Base-by-base conservation (phyloP, 2,329 filamentous ascomycete species). In the Daldinia eschscholtzii region DNA sequence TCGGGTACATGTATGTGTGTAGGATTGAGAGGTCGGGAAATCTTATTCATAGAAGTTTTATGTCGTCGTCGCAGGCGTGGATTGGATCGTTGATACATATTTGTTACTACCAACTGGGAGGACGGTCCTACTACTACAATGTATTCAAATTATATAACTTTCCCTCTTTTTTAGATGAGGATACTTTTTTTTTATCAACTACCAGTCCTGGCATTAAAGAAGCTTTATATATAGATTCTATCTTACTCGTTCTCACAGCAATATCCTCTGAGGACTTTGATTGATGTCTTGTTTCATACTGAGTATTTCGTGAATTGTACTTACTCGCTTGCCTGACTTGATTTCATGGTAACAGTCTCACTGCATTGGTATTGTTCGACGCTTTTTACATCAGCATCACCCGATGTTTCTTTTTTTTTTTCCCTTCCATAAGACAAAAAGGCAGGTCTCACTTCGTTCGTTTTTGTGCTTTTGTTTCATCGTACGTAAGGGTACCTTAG, bases 291-390 rank as follows among this genome's bases (percentile, higher is more conserved):
- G 20, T 39, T 35, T 53, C 15, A 30, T 48, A 5, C 6, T 57
- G 18, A n/a, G 53, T 28, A 53, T 23, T 58, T 9, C 5, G 59
- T 7, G 39, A 28, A 23, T 20, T 9, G 10, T 55, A 6, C 53
- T 64, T 35, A 6, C 33, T 35, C 9, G 4, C 30, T 33, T 33
- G 6, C 1, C 30, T 33, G 6, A 9, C 9, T 33, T 33, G 6
- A 9, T 33, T 33, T 35, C 33, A 9, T 35, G 5, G 33, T 67
- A 61, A 64, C 61, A 26, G 61, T 70, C 58, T 61, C 59, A 67
- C 66, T 56, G 67, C 67, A 70, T 70, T 71, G 58, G 41, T 26
- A 65, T 57, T 57, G 61, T 67, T 70, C 30, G 46, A 69, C 52
- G 20, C 20, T 64, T 20, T 20, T 60, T 55, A 60, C 56, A 48